Conservation (phyloP, 441 rosid species). For the Adansonia grandidieri region DNA sequence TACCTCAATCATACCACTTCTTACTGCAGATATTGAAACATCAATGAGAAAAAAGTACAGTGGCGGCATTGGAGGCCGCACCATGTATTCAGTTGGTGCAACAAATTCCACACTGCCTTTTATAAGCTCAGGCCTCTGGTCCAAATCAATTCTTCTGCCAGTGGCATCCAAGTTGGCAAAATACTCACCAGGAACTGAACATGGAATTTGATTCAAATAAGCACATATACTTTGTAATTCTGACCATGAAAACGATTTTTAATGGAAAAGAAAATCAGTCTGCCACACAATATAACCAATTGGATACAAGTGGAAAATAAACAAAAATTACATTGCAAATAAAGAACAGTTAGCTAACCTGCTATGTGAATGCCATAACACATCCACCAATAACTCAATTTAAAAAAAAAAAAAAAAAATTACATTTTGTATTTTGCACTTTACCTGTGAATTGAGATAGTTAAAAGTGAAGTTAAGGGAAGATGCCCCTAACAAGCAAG, state of each 20-base stretch:
- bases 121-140: constrained; percentile 93
- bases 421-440: not conserved
- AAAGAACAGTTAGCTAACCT: constrained; percentile 2
- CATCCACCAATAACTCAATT: not conserved
- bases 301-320: not conserved
- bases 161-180: constrained; percentile 91
- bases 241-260: not conserved
- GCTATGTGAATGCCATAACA: not conserved
- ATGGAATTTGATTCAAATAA: constrained; percentile 24
- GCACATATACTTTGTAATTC: constrained; percentile 11
- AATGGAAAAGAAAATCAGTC: not conserved
- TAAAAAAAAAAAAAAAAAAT: not conserved
- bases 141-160: constrained; percentile 91
- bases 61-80: constrained; percentile 99
- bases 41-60: constrained; percentile 94
- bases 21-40: constrained; percentile 82
- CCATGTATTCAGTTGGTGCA: constrained; percentile 99
- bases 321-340: constrained; percentile 4
- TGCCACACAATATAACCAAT: not conserved
- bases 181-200: constrained; percentile 93
- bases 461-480: not conserved
- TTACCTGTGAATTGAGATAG: not conserved
- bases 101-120: constrained; percentile 96
- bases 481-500: constrained; percentile 17
- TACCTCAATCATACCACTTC: constrained; percentile 99